Evolutionary conservation across 768 basidiomycete genomes (phyloP).

Genomic region (Calvatia gigantea): DNA sequence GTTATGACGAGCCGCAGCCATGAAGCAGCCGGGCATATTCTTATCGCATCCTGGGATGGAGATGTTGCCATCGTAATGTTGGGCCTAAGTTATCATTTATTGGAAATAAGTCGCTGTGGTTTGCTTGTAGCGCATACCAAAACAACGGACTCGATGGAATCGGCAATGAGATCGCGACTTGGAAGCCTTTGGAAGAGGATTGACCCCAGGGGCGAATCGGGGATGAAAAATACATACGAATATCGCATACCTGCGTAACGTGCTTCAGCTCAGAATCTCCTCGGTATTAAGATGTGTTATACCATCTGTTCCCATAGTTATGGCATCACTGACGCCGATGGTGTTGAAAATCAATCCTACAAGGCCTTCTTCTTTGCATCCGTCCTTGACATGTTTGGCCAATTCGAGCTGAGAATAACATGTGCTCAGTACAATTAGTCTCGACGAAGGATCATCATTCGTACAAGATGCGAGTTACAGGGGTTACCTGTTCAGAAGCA

Average conservation of each 20-base stretch:
- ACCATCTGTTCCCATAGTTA: conserved; percentile 89
- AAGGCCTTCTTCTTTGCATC: conserved; percentile 76
- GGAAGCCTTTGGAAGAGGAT: conserved; percentile 50
- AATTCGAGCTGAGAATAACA: conserved; percentile 60
- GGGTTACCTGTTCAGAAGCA: conserved; percentile 60
- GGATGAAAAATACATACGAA: conserved; percentile 49
- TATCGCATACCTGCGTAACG: conserved; percentile 71
- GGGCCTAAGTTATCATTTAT: conserved; percentile 45
- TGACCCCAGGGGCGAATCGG: background rate
- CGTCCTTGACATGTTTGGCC: conserved; percentile 75
- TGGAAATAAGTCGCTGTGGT: background rate
- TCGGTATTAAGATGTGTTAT: conserved; percentile 12
- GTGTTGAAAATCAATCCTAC: conserved; percentile 85
- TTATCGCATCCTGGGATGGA: conserved; percentile 88
- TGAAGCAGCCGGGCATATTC: conserved; percentile 89
- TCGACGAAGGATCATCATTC: conserved; percentile 15
- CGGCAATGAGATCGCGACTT: conserved; percentile 85
- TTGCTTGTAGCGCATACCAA: conserved; percentile 24
- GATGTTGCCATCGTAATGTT: conserved; percentile 87
- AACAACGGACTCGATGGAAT: conserved; percentile 69
- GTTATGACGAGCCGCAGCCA: conserved; percentile 84
- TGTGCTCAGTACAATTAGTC: background rate
- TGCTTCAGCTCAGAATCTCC: background rate
- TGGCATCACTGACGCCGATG: conserved; percentile 81
- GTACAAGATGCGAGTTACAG: conserved; percentile 78